Conservation (phyloP, 202 grass and related monocot species). For the Setaria viridis region DNA sequence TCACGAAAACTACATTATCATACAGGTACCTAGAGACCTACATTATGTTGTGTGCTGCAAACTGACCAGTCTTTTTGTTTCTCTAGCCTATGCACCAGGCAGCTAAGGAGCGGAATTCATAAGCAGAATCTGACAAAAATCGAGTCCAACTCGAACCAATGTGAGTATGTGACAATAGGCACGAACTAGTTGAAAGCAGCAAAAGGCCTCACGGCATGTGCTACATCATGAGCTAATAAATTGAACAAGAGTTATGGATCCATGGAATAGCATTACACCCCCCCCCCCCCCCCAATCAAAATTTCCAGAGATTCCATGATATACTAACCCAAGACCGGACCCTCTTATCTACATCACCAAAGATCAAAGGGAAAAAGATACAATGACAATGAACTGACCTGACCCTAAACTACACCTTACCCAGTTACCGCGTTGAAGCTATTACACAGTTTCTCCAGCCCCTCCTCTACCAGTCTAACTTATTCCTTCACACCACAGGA, state of each 20-base stretch:
- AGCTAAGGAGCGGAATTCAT: neutral
- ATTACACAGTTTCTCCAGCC: constrained; percentile 53
- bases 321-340: constrained; percentile 24
- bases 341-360: constrained; percentile 67
- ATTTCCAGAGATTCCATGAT: constrained; percentile 45
- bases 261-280: constrained; percentile 40
- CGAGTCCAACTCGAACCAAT: neutral
- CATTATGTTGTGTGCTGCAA: neutral
- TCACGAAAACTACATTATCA: neutral
- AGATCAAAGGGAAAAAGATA: constrained; percentile 35
- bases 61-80: neutral
- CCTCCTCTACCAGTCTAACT: constrained; percentile 41
- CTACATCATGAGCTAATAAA: neutral
- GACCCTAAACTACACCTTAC: constrained; percentile 30
- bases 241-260: constrained; percentile 18
- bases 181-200: neutral
- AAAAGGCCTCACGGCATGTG: neutral
- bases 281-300: constrained; percentile 18
- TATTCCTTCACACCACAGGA: constrained; percentile 77
- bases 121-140: neutral
- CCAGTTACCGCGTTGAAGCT: constrained; percentile 16
- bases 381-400: constrained; percentile 30
- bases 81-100: too few species aligned
- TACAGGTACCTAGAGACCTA: neutral
- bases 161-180: neutral